phyloP scores from a whole-genome alignment of 169 alveolate species.

The Cryptosporidium muris region DNA sequence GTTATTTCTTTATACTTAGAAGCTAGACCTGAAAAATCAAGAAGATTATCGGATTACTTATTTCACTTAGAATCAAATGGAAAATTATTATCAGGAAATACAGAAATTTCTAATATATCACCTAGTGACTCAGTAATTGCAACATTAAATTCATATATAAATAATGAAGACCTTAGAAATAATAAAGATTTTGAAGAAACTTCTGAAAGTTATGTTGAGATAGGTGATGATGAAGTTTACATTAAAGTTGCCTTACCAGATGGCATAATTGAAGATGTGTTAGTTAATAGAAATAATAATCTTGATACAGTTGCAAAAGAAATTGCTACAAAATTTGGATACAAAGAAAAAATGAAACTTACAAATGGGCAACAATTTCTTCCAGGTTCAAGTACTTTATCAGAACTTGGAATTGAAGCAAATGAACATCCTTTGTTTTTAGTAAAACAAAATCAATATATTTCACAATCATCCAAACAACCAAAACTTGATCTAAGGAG shows the following conservation, averaged over 20 bases:
- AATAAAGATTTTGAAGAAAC: neutral
- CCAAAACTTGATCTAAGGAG: neutral
- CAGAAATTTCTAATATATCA: slow-evolving; percentile 8
- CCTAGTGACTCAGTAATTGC: slow-evolving; percentile 45
- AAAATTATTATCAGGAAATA: slow-evolving; percentile 11
- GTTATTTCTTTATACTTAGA: slow-evolving; percentile 41
- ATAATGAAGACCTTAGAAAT: neutral
- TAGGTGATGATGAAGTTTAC: slow-evolving; percentile 53
- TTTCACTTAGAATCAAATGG: slow-evolving; percentile 44
- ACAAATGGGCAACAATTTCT: slow-evolving; percentile 31
- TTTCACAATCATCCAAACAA: neutral
- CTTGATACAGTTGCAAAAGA: slow-evolving; percentile 1
- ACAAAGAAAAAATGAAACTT: neutral
- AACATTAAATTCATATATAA: neutral
- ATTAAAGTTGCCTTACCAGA: slow-evolving; percentile 58
- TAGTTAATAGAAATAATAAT: slow-evolving; percentile 17
- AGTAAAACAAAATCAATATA: neutral
- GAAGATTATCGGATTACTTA: slow-evolving; percentile 10
- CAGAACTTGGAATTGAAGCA: slow-evolving; percentile 41
- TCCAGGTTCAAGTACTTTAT: slow-evolving; percentile 11
- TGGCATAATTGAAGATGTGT: slow-evolving; percentile 28
- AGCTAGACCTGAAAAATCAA: slow-evolving; percentile 1
- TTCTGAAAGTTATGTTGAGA: slow-evolving; percentile 9
- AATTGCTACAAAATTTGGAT: slow-evolving; percentile 18
- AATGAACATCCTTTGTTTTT: slow-evolving; percentile 16